These are phyloP conservation scores for Nematocida sp. DNA, from an alignment of 371 early-diverging fungal genomes.

Conservation along the genomic window DNA sequence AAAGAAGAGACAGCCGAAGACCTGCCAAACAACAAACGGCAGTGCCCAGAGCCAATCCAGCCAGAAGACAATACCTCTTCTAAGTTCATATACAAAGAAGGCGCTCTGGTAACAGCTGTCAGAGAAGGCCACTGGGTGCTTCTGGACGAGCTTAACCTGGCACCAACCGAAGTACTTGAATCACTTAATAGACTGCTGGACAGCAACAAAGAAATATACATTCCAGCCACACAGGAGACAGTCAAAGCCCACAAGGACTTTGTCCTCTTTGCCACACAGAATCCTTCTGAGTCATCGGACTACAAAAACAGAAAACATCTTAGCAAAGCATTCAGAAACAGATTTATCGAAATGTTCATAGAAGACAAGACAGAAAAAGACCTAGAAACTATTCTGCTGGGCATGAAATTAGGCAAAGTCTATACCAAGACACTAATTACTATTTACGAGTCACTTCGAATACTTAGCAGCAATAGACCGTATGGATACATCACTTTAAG, in stretches of 20 bases:
- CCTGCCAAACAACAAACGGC: neutral
- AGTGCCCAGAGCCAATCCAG: slow-evolving; percentile 71
- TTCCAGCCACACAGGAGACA: slow-evolving; percentile 87
- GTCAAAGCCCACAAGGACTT: slow-evolving; percentile 90
- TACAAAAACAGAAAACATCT: slow-evolving; percentile 96
- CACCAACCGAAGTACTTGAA: slow-evolving; percentile 95
- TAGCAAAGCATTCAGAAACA: slow-evolving; percentile 95
- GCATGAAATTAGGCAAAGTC: slow-evolving; percentile 44
- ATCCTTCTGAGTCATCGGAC: slow-evolving; percentile 76
- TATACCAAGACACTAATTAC: slow-evolving; percentile 2
- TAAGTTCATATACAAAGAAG: slow-evolving; percentile 84
- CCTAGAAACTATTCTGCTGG: slow-evolving; percentile 32
- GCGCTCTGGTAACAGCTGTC: slow-evolving; percentile 85
- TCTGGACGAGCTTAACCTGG: slow-evolving; percentile 96
- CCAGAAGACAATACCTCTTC: slow-evolving; percentile 68
- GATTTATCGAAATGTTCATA: slow-evolving; percentile 73
- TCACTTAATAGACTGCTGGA: slow-evolving; percentile 94
- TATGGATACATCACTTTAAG: slow-evolving; percentile 45
- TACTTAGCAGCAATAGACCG: slow-evolving; percentile 36
- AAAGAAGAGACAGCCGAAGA: slow-evolving; percentile 58
- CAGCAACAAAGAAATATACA: slow-evolving; percentile 90
- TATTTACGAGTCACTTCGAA: slow-evolving; percentile 31
- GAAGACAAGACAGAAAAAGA: slow-evolving; percentile 38
- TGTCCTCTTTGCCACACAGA: slow-evolving; percentile 98
- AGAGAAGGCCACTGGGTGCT: slow-evolving; percentile 95